Base-by-base conservation (phyloP, 306 rosid species). In the Vachellia collinsii region DNA sequence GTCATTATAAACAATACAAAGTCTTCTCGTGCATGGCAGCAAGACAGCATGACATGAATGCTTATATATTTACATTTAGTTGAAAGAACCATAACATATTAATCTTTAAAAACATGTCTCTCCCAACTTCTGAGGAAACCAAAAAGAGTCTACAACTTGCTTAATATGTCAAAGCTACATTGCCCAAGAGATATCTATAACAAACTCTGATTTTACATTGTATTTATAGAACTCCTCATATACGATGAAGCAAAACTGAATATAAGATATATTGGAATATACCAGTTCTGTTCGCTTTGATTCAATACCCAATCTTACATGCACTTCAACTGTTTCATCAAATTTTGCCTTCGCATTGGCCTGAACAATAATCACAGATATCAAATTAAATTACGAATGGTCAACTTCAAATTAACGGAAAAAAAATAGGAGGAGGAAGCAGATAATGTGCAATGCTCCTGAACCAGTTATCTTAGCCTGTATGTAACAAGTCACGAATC, bases 301-400 rank as follows among this genome's bases (percentile, higher is more conserved):
- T 72, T 91, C 95, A 66, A 93, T 88, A 44, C 96, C 97, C 96
- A 95, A 76, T 83, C 88, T 87, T 36, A 91, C 85, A 79, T 95
- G 99, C 46, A 92, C 98, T 90, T 95, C 99, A 80, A 95, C 87
- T 81, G 94, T 93, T 88, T 95, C 99, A 54, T 95, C 94, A 88
- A 95, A 95, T 70, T 88, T 93, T 70, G 86, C 77, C 84, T 77
- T 81, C 82, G 91, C 89, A 78, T 36, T 78, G 85, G 93, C 92
- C 99, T 95, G 94, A 80, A 86, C 75, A 89, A 88, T 79, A 80
- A 80, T 80, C 80, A 85, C 74, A 66, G 64, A 83, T 25, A 75
- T 81, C 76, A 78, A 56, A n/a, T 77, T 78, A 53, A 70, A 80
- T 76, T 72, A 82, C 51, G 37, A 39, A 56, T 66, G 42, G 66